These are phyloP conservation scores for Benincasa hispida DNA, from an alignment of 306 rosid genomes.

Conservation along the genomic window DNA sequence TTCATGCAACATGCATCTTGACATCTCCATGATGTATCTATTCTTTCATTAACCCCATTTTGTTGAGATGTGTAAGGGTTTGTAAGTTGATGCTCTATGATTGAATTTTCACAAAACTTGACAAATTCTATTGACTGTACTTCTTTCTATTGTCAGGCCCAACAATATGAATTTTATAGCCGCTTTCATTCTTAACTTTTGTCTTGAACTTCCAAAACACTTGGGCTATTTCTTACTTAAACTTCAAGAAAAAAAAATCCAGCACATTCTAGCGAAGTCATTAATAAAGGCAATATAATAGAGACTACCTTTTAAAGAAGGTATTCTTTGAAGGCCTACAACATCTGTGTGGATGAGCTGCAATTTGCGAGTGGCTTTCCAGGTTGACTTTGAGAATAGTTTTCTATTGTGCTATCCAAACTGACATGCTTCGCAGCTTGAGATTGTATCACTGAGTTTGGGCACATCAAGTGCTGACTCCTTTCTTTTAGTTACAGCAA, in stretches of 20 bases:
- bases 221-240: too few species aligned
- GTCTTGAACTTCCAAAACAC: too few species aligned
- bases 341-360: neutral
- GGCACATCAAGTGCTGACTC: neutral
- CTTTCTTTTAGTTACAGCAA: too few species aligned
- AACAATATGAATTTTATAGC: neutral
- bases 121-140: too few species aligned
- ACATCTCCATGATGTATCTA: neutral
- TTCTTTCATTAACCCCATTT: constrained; percentile 4
- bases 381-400: neutral
- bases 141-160: neutral
- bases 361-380: neutral
- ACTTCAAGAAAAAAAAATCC: too few species aligned
- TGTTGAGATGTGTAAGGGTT: constrained; percentile 5
- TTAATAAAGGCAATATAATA: too few species aligned
- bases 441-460: neutral
- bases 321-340: neutral
- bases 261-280: too few species aligned
- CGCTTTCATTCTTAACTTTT: neutral
- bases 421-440: neutral
- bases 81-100: too few species aligned
- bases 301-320: too few species aligned
- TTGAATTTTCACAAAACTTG: neutral
- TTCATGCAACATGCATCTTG: too few species aligned
- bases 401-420: neutral